Conservation (phyloP, 805 yeast genomes). For the Ogataea kodamae region DNA sequence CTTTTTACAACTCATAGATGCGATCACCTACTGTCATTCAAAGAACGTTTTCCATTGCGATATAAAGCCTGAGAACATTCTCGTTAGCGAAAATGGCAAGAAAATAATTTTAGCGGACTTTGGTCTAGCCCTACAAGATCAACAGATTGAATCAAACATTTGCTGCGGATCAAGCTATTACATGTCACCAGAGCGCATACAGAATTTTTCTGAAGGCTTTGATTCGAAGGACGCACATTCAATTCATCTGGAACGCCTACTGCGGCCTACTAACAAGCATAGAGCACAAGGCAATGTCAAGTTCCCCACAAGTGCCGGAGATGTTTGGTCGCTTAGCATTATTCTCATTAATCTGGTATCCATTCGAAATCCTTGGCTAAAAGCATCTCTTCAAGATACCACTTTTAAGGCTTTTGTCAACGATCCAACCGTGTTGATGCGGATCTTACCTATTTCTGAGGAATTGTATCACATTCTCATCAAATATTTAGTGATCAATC, state of each 20-base stretch:
- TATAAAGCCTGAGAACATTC: conserved; percentile 90
- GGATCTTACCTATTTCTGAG: conserved; percentile 69
- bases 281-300: conserved; percentile 32
- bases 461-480: conserved; percentile 53
- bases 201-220: conserved; percentile 38
- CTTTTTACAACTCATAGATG: conserved; percentile 77
- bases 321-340: conserved; percentile 84
- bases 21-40: conserved; percentile 76
- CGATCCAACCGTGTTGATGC: conserved; percentile 51
- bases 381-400: conserved; percentile 63
- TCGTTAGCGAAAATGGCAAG: conserved; percentile 57
- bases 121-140: conserved; percentile 73
- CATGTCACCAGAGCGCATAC: conserved; percentile 84
- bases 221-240: conserved; percentile 32
- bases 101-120: conserved; percentile 75
- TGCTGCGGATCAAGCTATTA: conserved; percentile 87
- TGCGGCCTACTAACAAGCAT: conserved; percentile 20
- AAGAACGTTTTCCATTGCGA: conserved; percentile 89
- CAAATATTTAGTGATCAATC: conserved; percentile 43
- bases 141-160: conserved; percentile 57
- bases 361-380: conserved; percentile 87
- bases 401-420: conserved; percentile 63
- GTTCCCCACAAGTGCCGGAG: conserved; percentile 72
- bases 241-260: conserved; percentile 28
- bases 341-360: conserved; percentile 77